Evolutionary conservation across 805 yeast species (phyloP).

Genomic region (Wickerhamomyces kurtzmanii): DNA sequence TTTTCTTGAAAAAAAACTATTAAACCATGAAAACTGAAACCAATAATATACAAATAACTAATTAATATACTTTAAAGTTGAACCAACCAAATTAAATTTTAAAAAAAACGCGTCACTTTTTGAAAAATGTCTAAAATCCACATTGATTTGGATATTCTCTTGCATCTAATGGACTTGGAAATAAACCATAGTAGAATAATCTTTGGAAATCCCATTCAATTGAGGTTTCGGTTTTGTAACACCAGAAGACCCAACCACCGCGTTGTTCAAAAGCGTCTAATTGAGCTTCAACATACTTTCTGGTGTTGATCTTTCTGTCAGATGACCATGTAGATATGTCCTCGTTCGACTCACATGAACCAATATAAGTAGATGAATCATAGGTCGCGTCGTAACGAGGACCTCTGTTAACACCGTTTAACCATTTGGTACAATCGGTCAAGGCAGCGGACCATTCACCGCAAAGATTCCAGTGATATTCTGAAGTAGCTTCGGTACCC

Average conservation of each 20-base stretch:
- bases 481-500: slow-evolving; percentile 32
- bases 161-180: slow-evolving; percentile 72
- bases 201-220: slow-evolving; percentile 79
- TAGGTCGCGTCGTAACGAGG: slow-evolving; percentile 69
- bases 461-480: slow-evolving; percentile 63
- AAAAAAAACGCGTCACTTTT: too few relatives aligned
- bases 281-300: slow-evolving; percentile 82
- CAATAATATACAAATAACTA: too few relatives aligned
- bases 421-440: slow-evolving; percentile 84
- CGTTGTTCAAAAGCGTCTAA: slow-evolving; percentile 71
- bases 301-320: slow-evolving; percentile 42
- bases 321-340: slow-evolving; percentile 49
- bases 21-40: too few relatives aligned
- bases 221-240: slow-evolving; percentile 79
- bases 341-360: slow-evolving; percentile 48
- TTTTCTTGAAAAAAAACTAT: too few relatives aligned
- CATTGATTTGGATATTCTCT: slow-evolving; percentile 70
- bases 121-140: slow-evolving; percentile 24
- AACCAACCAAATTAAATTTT: too few relatives aligned
- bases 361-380: slow-evolving; percentile 33
- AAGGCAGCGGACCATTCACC: slow-evolving; percentile 94
- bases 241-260: slow-evolving; percentile 91
- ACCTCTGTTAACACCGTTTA: slow-evolving; percentile 80
- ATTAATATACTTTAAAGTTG: too few relatives aligned
- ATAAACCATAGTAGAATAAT: slow-evolving; percentile 45